Evolutionary conservation across 441 rosid genomes (phyloP).

Genomic region (Isatis lusitanica): DNA sequence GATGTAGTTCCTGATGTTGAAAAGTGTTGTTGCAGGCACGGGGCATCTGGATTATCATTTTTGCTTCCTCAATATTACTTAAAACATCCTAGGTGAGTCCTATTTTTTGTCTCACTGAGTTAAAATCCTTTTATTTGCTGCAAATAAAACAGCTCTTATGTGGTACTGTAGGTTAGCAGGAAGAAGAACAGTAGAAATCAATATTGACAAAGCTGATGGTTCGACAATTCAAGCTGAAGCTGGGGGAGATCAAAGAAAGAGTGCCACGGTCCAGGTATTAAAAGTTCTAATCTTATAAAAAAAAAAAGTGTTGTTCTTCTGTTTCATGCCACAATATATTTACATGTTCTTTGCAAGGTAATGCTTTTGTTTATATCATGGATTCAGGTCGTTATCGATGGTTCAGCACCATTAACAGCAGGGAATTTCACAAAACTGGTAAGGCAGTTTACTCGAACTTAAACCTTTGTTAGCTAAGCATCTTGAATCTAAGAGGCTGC

Average conservation of each 20-base stretch:
- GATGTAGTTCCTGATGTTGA: slow-evolving; percentile 20
- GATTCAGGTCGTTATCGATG: slow-evolving; percentile 79
- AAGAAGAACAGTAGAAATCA: slow-evolving; percentile 79
- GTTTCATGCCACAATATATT: background rate
- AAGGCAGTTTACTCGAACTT: slow-evolving; percentile 72
- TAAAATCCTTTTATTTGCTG: background rate
- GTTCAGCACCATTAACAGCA: slow-evolving; percentile 92
- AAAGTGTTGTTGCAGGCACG: slow-evolving; percentile 60
- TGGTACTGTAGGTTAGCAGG: slow-evolving; percentile 70
- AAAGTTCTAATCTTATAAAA: background rate
- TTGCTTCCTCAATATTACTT: slow-evolving; percentile 79
- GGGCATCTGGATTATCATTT: slow-evolving; percentile 91
- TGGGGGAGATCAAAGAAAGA: slow-evolving; percentile 71
- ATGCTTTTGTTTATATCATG: slow-evolving; percentile 16
- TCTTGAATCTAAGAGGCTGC: slow-evolving; percentile 7
- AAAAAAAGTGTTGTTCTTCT: background rate
- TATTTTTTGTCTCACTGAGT: background rate
- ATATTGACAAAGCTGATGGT: slow-evolving; percentile 80
- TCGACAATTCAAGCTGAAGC: slow-evolving; percentile 76
- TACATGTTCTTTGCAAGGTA: background rate
- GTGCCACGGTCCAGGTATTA: slow-evolving; percentile 76
- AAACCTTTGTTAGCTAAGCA: slow-evolving; percentile 21
- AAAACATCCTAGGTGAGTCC: slow-evolving; percentile 83
- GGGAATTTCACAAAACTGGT: slow-evolving; percentile 96
- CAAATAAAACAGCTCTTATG: background rate